These are phyloP conservation scores for Aspergillus flavus DNA, from an alignment of 2,329 filamentous ascomycete species.

Conservation along the genomic window DNA sequence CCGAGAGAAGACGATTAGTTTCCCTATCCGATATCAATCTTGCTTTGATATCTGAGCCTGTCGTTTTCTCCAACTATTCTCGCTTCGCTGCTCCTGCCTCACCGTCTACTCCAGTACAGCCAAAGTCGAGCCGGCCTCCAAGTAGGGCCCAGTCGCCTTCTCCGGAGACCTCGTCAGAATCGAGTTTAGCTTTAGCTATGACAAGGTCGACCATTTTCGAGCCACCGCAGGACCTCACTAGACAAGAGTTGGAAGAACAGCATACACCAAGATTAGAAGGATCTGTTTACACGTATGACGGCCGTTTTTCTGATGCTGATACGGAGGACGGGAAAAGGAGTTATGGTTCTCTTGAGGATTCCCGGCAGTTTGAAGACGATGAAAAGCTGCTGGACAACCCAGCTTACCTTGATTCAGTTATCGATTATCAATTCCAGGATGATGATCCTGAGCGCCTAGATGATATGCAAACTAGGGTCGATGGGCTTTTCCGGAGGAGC, in stretches of 20 bases:
- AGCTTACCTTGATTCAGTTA: conserved; percentile 41
- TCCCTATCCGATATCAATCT: conserved; percentile 49
- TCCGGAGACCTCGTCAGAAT: conserved; percentile 26
- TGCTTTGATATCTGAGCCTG: conserved; percentile 51
- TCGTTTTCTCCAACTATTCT: conserved; percentile 51
- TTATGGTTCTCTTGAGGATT: conserved; percentile 29
- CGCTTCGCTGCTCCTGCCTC: conserved; percentile 37
- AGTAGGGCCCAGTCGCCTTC: conserved; percentile 31
- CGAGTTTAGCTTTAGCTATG: conserved; percentile 33
- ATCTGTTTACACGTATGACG: conserved; percentile 40
- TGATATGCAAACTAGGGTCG: conserved; percentile 14
- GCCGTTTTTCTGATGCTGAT: conserved; percentile 46
- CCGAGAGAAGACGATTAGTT: conserved; percentile 48
- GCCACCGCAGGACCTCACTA: conserved; percentile 21
- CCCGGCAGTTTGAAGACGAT: conserved; percentile 30
- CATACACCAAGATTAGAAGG: conserved; percentile 26
- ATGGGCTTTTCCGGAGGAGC: conserved; percentile 8
- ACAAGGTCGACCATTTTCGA: conserved; percentile 44
- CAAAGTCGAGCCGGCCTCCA: conserved; percentile 33
- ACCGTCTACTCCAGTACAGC: conserved; percentile 36
- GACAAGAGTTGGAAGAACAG: conserved; percentile 1
- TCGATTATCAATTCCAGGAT: conserved; percentile 38
- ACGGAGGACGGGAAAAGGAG: conserved; percentile 34
- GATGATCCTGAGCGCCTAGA: conserved; percentile 33
- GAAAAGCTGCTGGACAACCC: conserved; percentile 40